Evolutionary conservation across 768 basidiomycete species (phyloP).

Genomic region (Pleurotus tuoliensis): DNA sequence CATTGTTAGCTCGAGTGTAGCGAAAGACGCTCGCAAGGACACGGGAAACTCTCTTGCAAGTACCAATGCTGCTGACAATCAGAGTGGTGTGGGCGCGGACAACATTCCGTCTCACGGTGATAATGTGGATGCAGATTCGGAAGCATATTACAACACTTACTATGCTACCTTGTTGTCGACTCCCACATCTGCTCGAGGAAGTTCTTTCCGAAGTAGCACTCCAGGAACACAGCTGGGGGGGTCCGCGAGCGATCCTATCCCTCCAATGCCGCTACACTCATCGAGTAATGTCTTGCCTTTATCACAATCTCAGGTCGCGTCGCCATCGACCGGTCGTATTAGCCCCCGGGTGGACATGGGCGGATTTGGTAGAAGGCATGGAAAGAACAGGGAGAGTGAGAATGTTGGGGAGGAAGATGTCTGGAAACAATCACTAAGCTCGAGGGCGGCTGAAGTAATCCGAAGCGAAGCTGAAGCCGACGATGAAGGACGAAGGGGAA

Average conservation of each 20-base stretch:
- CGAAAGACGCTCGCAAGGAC: neutral
- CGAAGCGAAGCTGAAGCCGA: neutral
- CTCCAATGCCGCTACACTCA: constrained; percentile 24
- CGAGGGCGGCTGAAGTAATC: neutral
- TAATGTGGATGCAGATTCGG: constrained; percentile 23
- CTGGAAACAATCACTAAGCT: too few relatives aligned
- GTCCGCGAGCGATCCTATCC: constrained; percentile 13
- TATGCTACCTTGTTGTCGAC: constrained; percentile 34
- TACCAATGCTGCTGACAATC: neutral
- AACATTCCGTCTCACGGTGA: neutral
- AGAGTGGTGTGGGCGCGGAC: neutral
- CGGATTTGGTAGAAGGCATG: neutral
- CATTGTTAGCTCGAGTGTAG: neutral
- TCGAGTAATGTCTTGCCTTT: constrained; percentile 42
- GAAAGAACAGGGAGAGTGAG: neutral
- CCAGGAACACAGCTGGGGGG: neutral
- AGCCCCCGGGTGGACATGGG: constrained; percentile 4
- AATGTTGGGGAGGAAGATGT: neutral
- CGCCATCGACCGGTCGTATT: neutral
- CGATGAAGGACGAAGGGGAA: neutral
- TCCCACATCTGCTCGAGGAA: constrained; percentile 4
- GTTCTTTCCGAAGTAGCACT: neutral
- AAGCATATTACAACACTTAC: constrained; percentile 51
- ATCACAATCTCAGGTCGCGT: neutral
- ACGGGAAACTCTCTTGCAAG: neutral